Conservation (phyloP, 306 rosid species). For the Corylus heterophylla region DNA sequence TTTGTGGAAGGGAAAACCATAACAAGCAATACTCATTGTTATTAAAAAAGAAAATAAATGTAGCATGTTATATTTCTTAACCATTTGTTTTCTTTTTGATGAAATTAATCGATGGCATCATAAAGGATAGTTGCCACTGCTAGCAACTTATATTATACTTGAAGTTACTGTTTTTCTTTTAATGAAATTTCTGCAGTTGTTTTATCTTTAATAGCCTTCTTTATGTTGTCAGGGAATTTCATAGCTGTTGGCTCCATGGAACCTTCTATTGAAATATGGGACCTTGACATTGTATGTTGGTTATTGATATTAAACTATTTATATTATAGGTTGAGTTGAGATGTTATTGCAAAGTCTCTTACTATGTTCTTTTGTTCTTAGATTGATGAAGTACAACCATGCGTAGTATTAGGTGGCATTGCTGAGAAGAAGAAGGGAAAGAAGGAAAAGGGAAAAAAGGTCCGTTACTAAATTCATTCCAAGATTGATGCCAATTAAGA, state of each 20-base stretch:
- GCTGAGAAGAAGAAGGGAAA: conserved; percentile 57
- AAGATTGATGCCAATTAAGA: conserved; percentile 16
- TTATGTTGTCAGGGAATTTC: conserved; percentile 61
- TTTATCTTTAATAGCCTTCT: conserved; percentile 27
- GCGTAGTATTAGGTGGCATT: conserved; percentile 66
- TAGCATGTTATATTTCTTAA: not conserved
- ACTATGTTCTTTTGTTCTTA: conserved; percentile 34
- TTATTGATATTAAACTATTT: conserved; percentile 15
- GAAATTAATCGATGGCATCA: not conserved
- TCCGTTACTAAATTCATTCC: conserved; percentile 30
- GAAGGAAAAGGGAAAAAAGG: conserved; percentile 72
- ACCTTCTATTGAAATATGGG: conserved; percentile 91
- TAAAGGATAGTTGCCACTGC: not conserved
- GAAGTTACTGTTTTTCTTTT: not conserved
- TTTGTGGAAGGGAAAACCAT: not conserved
- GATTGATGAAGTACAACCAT: conserved; percentile 88
- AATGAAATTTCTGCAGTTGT: conserved; percentile 5
- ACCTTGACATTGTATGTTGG: conserved; percentile 83
- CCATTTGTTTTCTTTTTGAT: not conserved
- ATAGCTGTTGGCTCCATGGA: conserved; percentile 90
- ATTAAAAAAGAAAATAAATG: not conserved
- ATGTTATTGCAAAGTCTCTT: conserved; percentile 11
- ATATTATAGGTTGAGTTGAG: not conserved
- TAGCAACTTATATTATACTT: conserved; percentile 13
- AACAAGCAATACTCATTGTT: too few relatives aligned